Evolutionary conservation across 73 alveolate species (phyloP), one percentile per base, ranked within the genome.

Genomic region (Paramecium octaurelia): DNA sequence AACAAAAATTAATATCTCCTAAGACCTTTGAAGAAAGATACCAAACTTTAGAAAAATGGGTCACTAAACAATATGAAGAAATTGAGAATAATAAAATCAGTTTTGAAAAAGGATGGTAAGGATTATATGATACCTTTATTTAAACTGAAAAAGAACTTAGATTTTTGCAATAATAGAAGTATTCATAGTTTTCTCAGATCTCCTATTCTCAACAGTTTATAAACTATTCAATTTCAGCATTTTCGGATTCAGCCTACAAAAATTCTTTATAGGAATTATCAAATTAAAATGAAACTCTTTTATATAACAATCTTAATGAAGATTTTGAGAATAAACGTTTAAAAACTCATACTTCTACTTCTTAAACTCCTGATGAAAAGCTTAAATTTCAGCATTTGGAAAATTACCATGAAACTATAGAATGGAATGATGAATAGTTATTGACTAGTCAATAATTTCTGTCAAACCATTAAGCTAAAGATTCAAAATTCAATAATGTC

Each of bases 101-200:
- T 31, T 64, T 64, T 64, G 84, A 64, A 64, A 64, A 64, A 27
- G 84, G 84, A 27, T 64, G 84, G 84, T 12, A 64, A 64, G 84
- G 84, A 12, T 34, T 64, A 27, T 64, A 64, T 24, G 50, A 64
- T 34, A 64, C 84, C 9, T 64, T 64, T 34, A 64, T 64, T 3
- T 31, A 64, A 27, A 64, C 84, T 64, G 42, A 64, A 27, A 64
- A 64, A 64, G 84, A 64, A 31, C 42, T 64, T 14, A 64, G 31
- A 20, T 64, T 64, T 34, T 64, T 64, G n/a, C 9, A 34, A 10
- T 7, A 64, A 64, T 64, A 64, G 12, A 64, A 64, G 27, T 64
- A 27, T 34, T 64, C 29, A 5, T 27, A 27, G 14, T 4, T 12
- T 27, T 64, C 84, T 54, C 9, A 16, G 21, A 7, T 54, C 18